Conservation (phyloP, 306 rosid genomes). For the Inga oerstediana region DNA sequence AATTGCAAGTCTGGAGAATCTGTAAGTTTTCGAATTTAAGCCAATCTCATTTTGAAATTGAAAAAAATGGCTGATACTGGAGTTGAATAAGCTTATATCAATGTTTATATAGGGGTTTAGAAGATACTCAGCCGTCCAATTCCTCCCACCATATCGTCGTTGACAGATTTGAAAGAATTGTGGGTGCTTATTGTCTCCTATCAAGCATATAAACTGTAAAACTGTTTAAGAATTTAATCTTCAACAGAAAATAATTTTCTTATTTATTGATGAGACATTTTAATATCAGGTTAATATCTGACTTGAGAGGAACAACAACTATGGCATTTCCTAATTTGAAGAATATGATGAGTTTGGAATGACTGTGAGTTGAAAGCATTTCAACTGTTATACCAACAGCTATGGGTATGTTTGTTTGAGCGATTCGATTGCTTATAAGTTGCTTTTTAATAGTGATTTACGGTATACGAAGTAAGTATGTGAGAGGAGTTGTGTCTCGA, state of each 20-base stretch:
- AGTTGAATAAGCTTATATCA: not conserved
- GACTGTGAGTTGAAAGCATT: conserved; percentile 54
- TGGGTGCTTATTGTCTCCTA: conserved; percentile 34
- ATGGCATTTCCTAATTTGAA: conserved; percentile 58
- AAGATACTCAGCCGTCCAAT: conserved; percentile 40
- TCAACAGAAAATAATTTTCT: not conserved
- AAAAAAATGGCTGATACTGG: not conserved
- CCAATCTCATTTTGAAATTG: not conserved
- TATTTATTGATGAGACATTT: conserved; percentile 31
- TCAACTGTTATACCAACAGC: not conserved
- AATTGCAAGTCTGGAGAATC: conserved; percentile 42
- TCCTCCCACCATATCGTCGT: conserved; percentile 52
- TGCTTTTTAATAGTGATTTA: too few species aligned
- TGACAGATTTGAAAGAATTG: conserved; percentile 48
- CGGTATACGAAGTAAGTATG: too few species aligned
- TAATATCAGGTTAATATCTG: conserved; percentile 71
- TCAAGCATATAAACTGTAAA: not conserved
- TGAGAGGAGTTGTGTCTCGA: too few species aligned
- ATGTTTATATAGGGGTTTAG: not conserved
- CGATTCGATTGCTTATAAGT: too few species aligned
- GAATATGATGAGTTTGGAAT: conserved; percentile 18
- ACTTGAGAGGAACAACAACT: conserved; percentile 59
- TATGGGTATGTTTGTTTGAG: too few species aligned
- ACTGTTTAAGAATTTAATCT: conserved; percentile 9
- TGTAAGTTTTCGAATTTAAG: conserved; percentile 53